A percentile compares a stretch with the other conserved stretches of the same genome.
phyloP scores from a whole-genome alignment of 495 filamentous ascomycete genomes.

The Cryomyces minteri region DNA sequence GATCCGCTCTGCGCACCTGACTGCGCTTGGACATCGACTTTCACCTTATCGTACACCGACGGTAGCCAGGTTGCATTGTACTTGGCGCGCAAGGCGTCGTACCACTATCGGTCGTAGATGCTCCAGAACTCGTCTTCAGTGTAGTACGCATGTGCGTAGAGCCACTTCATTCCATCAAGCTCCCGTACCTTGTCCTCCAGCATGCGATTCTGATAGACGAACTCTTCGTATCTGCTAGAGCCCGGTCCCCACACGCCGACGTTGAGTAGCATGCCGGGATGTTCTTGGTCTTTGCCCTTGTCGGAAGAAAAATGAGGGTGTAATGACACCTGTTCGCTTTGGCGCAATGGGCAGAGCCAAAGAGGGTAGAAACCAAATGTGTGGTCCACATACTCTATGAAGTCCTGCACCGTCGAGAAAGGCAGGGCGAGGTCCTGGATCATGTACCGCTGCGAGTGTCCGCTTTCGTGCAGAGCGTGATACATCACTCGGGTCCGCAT shows the following conservation, averaged over 20 bases:
- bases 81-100: conserved; percentile 29
- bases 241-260: conserved; percentile 34
- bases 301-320: conserved; percentile 18
- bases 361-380: conserved; percentile 34
- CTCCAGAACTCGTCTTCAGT: conserved; percentile 35
- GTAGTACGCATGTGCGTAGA: conserved; percentile 39
- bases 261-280: conserved; percentile 25
- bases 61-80: conserved; percentile 30
- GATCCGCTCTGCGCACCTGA: background rate
- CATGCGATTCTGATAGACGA: conserved; percentile 38
- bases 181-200: conserved; percentile 44
- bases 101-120: conserved; percentile 29
- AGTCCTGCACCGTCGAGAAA: conserved; percentile 23
- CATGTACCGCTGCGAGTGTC: conserved; percentile 25
- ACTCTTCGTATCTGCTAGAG: conserved; percentile 18
- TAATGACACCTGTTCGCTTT: conserved; percentile 14
- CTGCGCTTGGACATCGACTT: conserved; percentile 4
- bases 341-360: conserved; percentile 37
- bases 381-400: conserved; percentile 28
- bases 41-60: conserved; percentile 36
- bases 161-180: conserved; percentile 46
- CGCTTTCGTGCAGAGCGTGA: conserved; percentile 33
- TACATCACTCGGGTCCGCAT: conserved; percentile 38
- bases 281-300: conserved; percentile 2
- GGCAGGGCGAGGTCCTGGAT: conserved; percentile 41